Evolutionary conservation across 1,284 basidiomycete genomes (phyloP), one percentile per base, ranked within the genome.

Genomic region (Fomitopsis betulina): DNA sequence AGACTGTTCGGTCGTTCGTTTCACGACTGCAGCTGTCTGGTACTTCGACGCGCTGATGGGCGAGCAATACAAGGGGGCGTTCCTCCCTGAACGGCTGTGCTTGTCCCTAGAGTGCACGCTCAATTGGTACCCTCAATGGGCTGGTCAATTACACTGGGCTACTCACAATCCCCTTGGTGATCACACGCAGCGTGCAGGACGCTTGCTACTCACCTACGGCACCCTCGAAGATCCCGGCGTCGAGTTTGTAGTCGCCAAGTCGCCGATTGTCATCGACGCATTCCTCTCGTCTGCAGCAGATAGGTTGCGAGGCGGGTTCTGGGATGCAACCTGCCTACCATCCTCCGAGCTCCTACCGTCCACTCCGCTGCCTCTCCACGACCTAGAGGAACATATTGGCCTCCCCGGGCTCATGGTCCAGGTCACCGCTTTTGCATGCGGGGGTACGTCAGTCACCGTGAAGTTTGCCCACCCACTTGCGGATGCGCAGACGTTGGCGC

Each of bases 61-160:
- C 3, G 52, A 60, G 21, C 55, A 67, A 10, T 40, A 21, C 2
- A 6, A 5, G 23, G 47, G 47, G 17, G 38, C 57, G 1, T 55
- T 68, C 8, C 54, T 64, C 39, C 30, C 58, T 2, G 57, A 61
- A 0, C 21, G 53, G 2, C 68, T 76, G 23, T 33, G 55, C 1
- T 4, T 9, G 8, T 73, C 74, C 8, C 65, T 77, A 7, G 55
- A 57, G n/a, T 45, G 51, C 15, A 72, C 72, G 5, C 63, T 78
- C 42, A 60, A 67, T 49, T 60, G 63, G 1, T 79, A 78, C 60
- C 74, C 77, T 1, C 75, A 76, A 42, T 76, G 73, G 69, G 62
- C 70, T 1, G 77, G 76, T 0, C 74, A 73, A 45, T 65, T 78
- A 23, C 68, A 68, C 4, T 72, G 70, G 64, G 54, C 62, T 6